A percentile compares a stretch with the other conserved stretches of the same genome.
Conservation (phyloP, 768 basidiomycete species). For the Termitomyces sp. region DNA sequence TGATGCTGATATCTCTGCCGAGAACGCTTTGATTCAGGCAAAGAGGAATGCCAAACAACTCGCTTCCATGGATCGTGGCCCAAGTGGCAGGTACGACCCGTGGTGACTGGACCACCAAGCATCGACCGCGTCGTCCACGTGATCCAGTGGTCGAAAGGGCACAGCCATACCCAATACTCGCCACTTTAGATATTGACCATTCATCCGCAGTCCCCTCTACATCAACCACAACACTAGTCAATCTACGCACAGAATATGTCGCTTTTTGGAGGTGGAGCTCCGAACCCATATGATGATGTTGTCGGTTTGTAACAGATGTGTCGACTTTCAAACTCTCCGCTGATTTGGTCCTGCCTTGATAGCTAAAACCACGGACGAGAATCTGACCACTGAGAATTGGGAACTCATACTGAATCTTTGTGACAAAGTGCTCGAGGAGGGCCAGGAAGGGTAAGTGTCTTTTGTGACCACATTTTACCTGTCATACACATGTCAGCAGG, state of each 20-base stretch:
- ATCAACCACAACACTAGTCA: neutral
- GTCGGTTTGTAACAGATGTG: slow-evolving; percentile 50
- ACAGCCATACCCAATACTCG: too few relatives aligned
- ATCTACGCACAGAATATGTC: slow-evolving; percentile 35
- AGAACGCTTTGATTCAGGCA: neutral
- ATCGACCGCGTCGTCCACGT: too few relatives aligned
- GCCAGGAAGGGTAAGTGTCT: slow-evolving; percentile 68
- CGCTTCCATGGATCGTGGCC: too few relatives aligned
- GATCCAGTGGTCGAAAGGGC: too few relatives aligned
- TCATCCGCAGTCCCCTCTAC: neutral
- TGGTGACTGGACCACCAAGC: too few relatives aligned
- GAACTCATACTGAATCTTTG: slow-evolving; percentile 90
- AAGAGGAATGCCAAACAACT: neutral
- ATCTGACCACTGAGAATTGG: slow-evolving; percentile 93
- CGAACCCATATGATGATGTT: slow-evolving; percentile 85
- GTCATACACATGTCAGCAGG: slow-evolving; percentile 35
- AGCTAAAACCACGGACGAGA: slow-evolving; percentile 98
- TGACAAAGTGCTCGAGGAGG: slow-evolving; percentile 92
- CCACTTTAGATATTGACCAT: neutral
- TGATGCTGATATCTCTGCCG: neutral
- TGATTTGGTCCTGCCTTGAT: slow-evolving; percentile 3
- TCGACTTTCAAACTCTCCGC: neutral
- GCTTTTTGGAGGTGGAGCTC: slow-evolving; percentile 53
- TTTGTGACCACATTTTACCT: neutral
- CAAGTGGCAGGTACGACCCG: too few relatives aligned